A percentile compares a stretch with the other conserved stretches of the same genome.
Conservation (phyloP, 495 filamentous ascomycete species). For the Xanthoparmelia taractica region DNA sequence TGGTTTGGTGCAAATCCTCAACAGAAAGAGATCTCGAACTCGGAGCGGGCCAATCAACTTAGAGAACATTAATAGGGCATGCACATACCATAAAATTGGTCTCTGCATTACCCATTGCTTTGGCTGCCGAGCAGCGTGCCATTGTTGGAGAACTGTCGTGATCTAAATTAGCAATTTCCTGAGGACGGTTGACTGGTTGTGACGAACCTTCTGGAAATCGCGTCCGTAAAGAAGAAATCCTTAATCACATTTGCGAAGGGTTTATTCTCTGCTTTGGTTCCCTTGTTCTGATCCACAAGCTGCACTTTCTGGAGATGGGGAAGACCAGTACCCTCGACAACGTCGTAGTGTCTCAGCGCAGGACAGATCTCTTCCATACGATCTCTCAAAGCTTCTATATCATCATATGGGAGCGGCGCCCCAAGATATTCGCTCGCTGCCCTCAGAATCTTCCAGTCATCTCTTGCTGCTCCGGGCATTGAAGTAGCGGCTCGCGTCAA, state of each 20-base stretch:
- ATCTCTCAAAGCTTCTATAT: constrained; percentile 75
- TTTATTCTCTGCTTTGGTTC: constrained; percentile 50
- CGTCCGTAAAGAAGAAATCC: constrained; percentile 96
- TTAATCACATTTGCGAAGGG: constrained; percentile 77
- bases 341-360: constrained; percentile 77
- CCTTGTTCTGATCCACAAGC: constrained; percentile 92
- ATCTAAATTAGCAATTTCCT: constrained; percentile 28
- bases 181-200: background rate
- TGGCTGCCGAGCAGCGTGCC: constrained; percentile 87
- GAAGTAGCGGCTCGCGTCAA: constrained; percentile 81
- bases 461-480: constrained; percentile 77
- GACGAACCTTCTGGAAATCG: constrained; percentile 81
- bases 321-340: constrained; percentile 71
- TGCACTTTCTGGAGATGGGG: constrained; percentile 75
- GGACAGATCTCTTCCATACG: constrained; percentile 94
- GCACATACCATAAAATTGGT: constrained; percentile 73
- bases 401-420: constrained; percentile 80
- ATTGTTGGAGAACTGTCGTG: constrained; percentile 78
- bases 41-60: background rate
- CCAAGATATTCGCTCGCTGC: constrained; percentile 88
- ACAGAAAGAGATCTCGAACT: background rate
- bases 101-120: constrained; percentile 57
- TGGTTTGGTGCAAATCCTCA: background rate
- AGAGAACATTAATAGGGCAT: background rate
- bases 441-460: constrained; percentile 98